Conservation (phyloP, 2,329 filamentous ascomycete species). For the Ramularia endophylla region DNA sequence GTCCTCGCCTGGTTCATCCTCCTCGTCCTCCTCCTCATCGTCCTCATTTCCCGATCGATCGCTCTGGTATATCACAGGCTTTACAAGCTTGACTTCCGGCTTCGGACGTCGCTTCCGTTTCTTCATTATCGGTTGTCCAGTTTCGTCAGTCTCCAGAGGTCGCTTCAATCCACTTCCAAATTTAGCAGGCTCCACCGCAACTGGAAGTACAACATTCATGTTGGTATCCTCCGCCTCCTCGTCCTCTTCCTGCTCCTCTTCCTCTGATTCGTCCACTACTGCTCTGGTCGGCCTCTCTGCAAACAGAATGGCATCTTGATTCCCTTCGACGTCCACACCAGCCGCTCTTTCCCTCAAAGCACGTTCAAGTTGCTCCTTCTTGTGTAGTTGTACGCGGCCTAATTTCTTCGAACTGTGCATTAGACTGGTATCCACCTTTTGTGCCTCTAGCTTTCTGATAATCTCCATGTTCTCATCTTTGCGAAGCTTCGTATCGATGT, state of each 20-base stretch:
- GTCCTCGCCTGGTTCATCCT: slow-evolving; percentile 26
- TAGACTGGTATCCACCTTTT: slow-evolving; percentile 74
- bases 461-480: slow-evolving; percentile 88
- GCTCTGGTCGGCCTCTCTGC: slow-evolving; percentile 30
- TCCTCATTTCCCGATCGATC: slow-evolving; percentile 6
- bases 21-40: slow-evolving; percentile 19
- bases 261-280: not conserved
- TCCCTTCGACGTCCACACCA: slow-evolving; percentile 52
- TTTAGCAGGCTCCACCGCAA: not conserved
- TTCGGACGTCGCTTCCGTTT: slow-evolving; percentile 63
- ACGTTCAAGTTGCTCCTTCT: slow-evolving; percentile 60
- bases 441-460: slow-evolving; percentile 72
- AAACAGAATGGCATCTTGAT: slow-evolving; percentile 50
- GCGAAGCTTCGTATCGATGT: slow-evolving; percentile 81
- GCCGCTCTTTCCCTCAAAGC: slow-evolving; percentile 60
- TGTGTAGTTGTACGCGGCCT: slow-evolving; percentile 66
- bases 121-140: slow-evolving; percentile 74
- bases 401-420: slow-evolving; percentile 73
- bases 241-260: slow-evolving; percentile 5
- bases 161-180: slow-evolving; percentile 80
- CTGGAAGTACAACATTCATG: too few species aligned
- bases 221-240: slow-evolving; percentile 3
- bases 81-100: slow-evolving; percentile 29
- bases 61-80: too few species aligned
- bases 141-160: slow-evolving; percentile 71